These are phyloP conservation scores for Metschnikowia colocasiae DNA, from an alignment of 805 yeast species.

Conservation along the genomic window DNA sequence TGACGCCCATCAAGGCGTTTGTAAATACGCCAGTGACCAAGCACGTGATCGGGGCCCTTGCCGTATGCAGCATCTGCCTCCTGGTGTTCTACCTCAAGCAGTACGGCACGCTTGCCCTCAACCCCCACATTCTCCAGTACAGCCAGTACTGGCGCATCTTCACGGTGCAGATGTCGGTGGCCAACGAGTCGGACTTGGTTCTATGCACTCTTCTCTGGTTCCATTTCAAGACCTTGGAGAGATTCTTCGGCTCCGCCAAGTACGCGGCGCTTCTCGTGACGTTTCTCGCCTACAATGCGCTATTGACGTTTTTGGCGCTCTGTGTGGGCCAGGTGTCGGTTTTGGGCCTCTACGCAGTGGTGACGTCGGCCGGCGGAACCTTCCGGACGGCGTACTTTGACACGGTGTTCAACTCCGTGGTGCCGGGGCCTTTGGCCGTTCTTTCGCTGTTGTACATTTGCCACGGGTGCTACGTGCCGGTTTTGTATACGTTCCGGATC, in stretches of 20 bases:
- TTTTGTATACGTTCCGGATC: conserved; percentile 35
- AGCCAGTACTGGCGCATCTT: conserved; percentile 55
- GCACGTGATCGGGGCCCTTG: not conserved
- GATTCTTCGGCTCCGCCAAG: conserved; percentile 54
- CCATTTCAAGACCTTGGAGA: conserved; percentile 53
- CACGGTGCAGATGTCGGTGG: conserved; percentile 48
- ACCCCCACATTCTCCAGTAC: conserved; percentile 54
- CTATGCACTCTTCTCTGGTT: conserved; percentile 45
- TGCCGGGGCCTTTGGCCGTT: conserved; percentile 41
- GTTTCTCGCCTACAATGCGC: conserved; percentile 46
- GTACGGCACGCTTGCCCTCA: conserved; percentile 39
- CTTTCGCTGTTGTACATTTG: conserved; percentile 39
- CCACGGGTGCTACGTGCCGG: conserved; percentile 32
- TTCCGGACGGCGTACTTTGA: conserved; percentile 17
- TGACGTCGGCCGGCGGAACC: conserved; percentile 5
- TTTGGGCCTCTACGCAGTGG: conserved; percentile 35
- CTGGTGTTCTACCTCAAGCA: conserved; percentile 46
- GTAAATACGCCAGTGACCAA: conserved; percentile 43
- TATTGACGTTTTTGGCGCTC: conserved; percentile 35
- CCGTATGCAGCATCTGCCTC: conserved; percentile 39
- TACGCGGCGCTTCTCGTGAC: conserved; percentile 46
- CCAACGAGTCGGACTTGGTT: conserved; percentile 57
- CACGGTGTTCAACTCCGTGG: conserved; percentile 32
- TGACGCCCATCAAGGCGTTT: conserved; percentile 43
- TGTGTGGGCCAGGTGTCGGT: conserved; percentile 39